These are phyloP conservation scores for Cyberlindnera galapagoensis DNA, from an alignment of 805 yeast species.

Conservation along the genomic window DNA sequence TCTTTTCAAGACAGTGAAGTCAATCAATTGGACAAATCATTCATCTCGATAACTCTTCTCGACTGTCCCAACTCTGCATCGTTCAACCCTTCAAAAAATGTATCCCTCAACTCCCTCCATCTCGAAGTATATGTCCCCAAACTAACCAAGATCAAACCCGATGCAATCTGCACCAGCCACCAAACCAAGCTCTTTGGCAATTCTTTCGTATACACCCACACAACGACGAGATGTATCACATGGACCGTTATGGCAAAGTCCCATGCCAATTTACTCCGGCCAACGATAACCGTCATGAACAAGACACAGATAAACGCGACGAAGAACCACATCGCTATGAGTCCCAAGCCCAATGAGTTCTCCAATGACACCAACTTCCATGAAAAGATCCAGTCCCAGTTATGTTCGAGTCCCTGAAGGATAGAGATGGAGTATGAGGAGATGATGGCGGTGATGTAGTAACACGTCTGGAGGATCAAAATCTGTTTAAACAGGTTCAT, in stretches of 20 bases:
- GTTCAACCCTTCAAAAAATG: constrained; percentile 80
- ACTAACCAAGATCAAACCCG: constrained; percentile 62
- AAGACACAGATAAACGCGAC: constrained; percentile 79
- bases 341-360: constrained; percentile 73
- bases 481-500: constrained; percentile 63
- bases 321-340: constrained; percentile 72
- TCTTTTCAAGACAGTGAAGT: background rate
- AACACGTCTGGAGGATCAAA: constrained; percentile 66
- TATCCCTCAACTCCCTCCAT: constrained; percentile 85
- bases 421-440: constrained; percentile 60
- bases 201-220: constrained; percentile 54
- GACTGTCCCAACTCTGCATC: constrained; percentile 47
- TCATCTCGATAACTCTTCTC: constrained; percentile 20
- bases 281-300: constrained; percentile 81
- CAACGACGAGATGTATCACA: constrained; percentile 65
- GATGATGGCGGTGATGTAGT: constrained; percentile 66
- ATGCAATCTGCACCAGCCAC: constrained; percentile 75
- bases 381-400: constrained; percentile 66
- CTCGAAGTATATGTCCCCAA: constrained; percentile 87
- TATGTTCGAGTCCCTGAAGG: constrained; percentile 65
- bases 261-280: constrained; percentile 90
- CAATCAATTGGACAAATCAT: constrained; percentile 10
- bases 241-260: constrained; percentile 95
- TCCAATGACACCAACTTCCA: constrained; percentile 72
- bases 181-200: constrained; percentile 72